Conservation (phyloP, 2,329 filamentous ascomycete genomes). For the Colletotrichum nymphaeae region DNA sequence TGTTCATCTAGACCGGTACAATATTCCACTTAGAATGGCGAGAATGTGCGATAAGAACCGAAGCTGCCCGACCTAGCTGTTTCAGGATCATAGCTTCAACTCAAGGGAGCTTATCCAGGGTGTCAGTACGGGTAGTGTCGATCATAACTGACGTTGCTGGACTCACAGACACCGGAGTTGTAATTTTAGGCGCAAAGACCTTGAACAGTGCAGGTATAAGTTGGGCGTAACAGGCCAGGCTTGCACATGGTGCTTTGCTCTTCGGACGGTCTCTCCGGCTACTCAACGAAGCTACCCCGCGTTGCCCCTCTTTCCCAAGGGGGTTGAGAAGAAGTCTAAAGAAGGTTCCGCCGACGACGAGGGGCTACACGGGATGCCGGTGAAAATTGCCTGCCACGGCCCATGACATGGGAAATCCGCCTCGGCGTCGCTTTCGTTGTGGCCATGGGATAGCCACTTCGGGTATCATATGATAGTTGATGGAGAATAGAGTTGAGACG, state of each 20-base stretch:
- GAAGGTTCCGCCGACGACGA: neutral
- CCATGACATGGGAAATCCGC: neutral
- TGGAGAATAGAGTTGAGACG: no score
- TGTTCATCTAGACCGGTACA: neutral
- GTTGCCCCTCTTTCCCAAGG: neutral
- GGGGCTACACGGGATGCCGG: neutral
- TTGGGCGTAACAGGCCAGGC: neutral
- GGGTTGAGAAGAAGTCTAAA: neutral
- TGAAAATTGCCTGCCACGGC: neutral
- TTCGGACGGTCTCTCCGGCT: neutral
- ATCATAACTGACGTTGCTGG: neutral
- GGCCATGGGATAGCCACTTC: neutral
- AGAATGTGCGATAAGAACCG: neutral
- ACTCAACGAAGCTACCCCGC: neutral
- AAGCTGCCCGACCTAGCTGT: neutral
- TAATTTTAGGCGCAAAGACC: neutral
- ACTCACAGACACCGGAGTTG: neutral
- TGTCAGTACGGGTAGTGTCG: neutral
- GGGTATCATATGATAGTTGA: neutral
- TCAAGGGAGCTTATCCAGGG: neutral
- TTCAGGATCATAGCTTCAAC: neutral
- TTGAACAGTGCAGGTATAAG: neutral
- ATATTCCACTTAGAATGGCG: neutral
- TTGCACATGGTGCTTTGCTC: neutral
- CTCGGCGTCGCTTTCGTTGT: neutral